Base-by-base conservation (phyloP, 2,329 filamentous ascomycete genomes). In the Tolypocladium pustulatum region DNA sequence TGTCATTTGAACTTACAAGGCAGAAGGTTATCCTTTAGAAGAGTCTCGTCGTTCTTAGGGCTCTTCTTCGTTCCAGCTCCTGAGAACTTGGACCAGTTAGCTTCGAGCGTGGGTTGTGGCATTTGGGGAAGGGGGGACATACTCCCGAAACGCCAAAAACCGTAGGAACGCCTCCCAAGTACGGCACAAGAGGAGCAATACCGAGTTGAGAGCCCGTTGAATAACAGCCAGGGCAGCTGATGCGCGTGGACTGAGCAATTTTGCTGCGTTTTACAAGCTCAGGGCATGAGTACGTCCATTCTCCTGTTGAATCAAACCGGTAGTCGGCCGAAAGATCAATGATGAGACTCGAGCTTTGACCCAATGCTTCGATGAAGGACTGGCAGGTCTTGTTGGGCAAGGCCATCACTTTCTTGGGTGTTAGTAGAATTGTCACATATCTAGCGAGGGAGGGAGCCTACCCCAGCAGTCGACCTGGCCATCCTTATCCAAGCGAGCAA, bases 271-370 rank as follows among this genome's bases (percentile, higher is more conserved):
- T 85, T 55, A 91, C 83, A 55, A 96, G 80, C 75, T 97, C 94
- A 20, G 91, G 91, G 5, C 97, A 85, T 65, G 90, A 91, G 69
- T 97, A 97, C 0, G 89, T 90, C 32, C 32, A 4, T n/a, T n/a
- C n/a, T 92, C 91, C 69, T 30, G 81, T 80, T 58, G 80, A 76
- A 69, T 96, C 88, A 72, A 97, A 97, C 56, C 93, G 87, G 75
- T 96, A 95, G 76, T 99, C 94, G 60, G 94, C 94, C n/a, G 91
- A 96, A 40, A 97, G 82, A 72, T 99, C 94, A 53, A 99, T 81
- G 65, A 97, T 89, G 46, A 97, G n/a, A n/a, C n/a, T 78, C 65
- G 5, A 9, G 32, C 32, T 9, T 34, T 88, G 82, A 66, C 92
- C 84, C 57, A 97, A 84, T 10, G 93, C 93, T 63, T 97, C 90